Conservation (phyloP, 495 filamentous ascomycete species). For the Bryoglossum gracile region DNA sequence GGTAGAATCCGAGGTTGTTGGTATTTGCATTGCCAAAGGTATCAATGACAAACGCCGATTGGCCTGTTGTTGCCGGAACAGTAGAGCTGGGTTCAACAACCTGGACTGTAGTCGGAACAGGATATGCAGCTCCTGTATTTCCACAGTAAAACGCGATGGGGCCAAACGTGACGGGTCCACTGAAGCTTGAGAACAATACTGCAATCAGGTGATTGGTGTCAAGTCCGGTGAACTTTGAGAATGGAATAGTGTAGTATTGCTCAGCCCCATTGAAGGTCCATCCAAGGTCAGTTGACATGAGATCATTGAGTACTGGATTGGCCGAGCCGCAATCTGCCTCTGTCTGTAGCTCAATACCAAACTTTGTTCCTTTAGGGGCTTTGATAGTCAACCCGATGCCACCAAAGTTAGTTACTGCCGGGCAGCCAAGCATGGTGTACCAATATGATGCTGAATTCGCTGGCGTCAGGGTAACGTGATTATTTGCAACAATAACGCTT, state of each 20-base stretch:
- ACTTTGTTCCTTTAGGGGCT: constrained; percentile 47
- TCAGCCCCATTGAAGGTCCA: constrained; percentile 57
- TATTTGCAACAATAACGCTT: constrained; percentile 45
- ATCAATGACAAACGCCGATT: constrained; percentile 57
- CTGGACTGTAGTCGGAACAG: constrained; percentile 33
- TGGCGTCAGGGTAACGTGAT: constrained; percentile 48
- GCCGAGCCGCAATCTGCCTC: constrained; percentile 34
- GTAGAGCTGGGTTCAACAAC: constrained; percentile 37
- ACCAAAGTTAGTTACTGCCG: constrained; percentile 46
- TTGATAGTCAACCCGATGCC: constrained; percentile 52
- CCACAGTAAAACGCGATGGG: constrained; percentile 57
- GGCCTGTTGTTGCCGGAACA: constrained; percentile 40
- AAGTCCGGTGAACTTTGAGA: constrained; percentile 43
- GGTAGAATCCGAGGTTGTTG: constrained; percentile 65
- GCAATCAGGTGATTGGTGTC: constrained; percentile 45
- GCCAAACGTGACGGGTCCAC: constrained; percentile 42
- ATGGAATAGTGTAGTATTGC: constrained; percentile 52
- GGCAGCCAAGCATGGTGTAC: constrained; percentile 50
- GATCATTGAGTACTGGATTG: constrained; percentile 28
- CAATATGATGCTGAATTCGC: constrained; percentile 44
- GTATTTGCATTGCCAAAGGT: constrained; percentile 46
- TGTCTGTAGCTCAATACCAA: constrained; percentile 44
- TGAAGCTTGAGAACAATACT: constrained; percentile 42
- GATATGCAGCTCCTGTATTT: constrained; percentile 41
- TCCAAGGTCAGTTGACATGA: constrained; percentile 42